Evolutionary conservation across 352 stramenopile genomes (phyloP).

Genomic region (Phytophthora quininea): DNA sequence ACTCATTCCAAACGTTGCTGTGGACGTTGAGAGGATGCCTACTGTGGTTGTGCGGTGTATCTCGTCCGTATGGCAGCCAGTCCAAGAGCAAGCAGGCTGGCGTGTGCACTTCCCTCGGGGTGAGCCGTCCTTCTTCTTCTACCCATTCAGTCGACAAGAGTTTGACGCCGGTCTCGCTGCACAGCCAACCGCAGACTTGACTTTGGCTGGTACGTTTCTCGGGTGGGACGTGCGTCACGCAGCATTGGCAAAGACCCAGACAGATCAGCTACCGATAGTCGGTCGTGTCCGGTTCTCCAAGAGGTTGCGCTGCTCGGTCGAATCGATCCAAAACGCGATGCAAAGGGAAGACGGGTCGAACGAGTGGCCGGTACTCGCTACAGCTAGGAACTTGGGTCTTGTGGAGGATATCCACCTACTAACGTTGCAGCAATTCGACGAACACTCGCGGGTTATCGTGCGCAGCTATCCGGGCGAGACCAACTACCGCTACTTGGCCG

Average conservation of each 20-base stretch:
- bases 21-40: not conserved
- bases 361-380: slow-evolving; percentile 5
- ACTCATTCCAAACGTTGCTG: too few relatives aligned
- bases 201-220: slow-evolving; percentile 14
- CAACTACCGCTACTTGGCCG: slow-evolving; percentile 24
- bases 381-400: slow-evolving; percentile 2
- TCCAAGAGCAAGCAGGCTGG: slow-evolving; percentile 1
- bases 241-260: not conserved
- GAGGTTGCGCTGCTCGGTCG: not conserved
- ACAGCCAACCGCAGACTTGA: slow-evolving; percentile 8
- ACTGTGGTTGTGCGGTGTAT: not conserved
- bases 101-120: slow-evolving; percentile 19
- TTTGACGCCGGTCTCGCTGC: slow-evolving; percentile 11
- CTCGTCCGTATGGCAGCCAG: not conserved
- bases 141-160: slow-evolving; percentile 14
- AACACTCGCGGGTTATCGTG: slow-evolving; percentile 19
- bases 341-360: not conserved
- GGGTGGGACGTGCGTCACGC: slow-evolving; percentile 25
- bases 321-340: not conserved
- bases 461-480: slow-evolving; percentile 10
- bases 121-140: slow-evolving; percentile 26
- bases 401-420: slow-evolving; percentile 1
- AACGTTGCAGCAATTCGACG: slow-evolving; percentile 18
- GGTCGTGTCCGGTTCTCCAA: not conserved
- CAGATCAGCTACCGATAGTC: not conserved